Base-by-base conservation (phyloP, 371 early-diverging fungal species). In the Rhizomucor miehei region DNA sequence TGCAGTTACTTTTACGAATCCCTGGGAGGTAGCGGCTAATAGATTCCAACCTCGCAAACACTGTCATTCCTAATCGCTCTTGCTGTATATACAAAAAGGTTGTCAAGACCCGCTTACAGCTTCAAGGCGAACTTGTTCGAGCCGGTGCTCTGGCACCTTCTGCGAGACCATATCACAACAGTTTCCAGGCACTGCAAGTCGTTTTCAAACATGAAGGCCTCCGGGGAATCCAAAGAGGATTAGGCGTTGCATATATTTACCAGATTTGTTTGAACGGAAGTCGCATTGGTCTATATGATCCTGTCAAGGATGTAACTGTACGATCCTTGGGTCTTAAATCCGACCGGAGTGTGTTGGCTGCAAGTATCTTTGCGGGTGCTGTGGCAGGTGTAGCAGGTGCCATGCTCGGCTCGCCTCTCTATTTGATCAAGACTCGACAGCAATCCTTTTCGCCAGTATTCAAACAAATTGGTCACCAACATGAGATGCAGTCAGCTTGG, bases 1-100 rank as follows among this genome's bases (percentile, higher is more conserved):
- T 24, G 93, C 96, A 21, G 97, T 95, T 17, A 95, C 95, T 3
- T 88, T 97, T 59, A 92, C 94, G 17, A 97, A 97, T 68, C 94
- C 95, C 1, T 86, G 87, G 73, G 94, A 95, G 86, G 92, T 93
- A 77, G 60, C 8, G 29, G 29, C 29, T 39, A 6, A 50, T 20
- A 40, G 16, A 51, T 21, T 35, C 50, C 38, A 29, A 37, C 17
- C 44, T 47, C n/a, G 8, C n/a, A n/a, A n/a, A n/a, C n/a, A n/a
- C n/a, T 6, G 21, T 41, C 38, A 35, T 41, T 44, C 44, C 36
- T 44, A 36, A 34, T 21, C 35, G 35, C 9, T 0, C 6, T 4
- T 29, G 21, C 17, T 49, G 2, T 57, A 29, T 8, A 50, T 46
- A 44, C 25, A 12, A 35, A 37, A 25, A 93, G 92, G 92, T 97